These are phyloP conservation scores for Yarrowia alimentaria DNA, from an alignment of 805 yeast species.

Conservation along the genomic window DNA sequence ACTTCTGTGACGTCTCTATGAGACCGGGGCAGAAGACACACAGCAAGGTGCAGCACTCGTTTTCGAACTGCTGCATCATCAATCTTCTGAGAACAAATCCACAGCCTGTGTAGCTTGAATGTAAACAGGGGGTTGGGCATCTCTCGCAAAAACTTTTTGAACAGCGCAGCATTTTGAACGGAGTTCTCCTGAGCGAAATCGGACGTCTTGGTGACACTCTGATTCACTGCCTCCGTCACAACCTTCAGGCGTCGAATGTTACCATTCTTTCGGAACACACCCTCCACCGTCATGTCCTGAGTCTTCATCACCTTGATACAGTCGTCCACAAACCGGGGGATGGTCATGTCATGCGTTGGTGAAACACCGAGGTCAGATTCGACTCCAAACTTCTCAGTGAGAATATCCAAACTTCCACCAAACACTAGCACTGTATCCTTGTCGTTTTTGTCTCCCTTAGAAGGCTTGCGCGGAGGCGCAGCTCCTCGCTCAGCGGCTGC, in stretches of 20 bases:
- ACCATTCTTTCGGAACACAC: conserved; percentile 94
- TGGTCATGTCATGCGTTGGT: conserved; percentile 64
- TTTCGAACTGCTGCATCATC: conserved; percentile 49
- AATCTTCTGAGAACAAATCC: conserved; percentile 55
- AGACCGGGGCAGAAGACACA: conserved; percentile 74
- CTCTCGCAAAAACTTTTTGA: conserved; percentile 88
- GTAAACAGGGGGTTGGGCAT: conserved; percentile 90
- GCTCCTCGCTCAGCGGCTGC: conserved; percentile 7
- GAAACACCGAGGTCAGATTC: conserved; percentile 85
- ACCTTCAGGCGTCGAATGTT: conserved; percentile 79
- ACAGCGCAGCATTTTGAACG: conserved; percentile 86
- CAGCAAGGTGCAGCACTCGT: conserved; percentile 58
- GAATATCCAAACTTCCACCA: conserved; percentile 68
- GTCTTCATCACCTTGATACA: conserved; percentile 76
- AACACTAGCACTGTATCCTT: conserved; percentile 51
- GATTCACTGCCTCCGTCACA: conserved; percentile 69
- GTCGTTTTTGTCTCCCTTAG: conserved; percentile 31
- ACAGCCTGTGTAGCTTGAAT: conserved; percentile 66
- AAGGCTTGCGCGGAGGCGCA: conserved; percentile 1
- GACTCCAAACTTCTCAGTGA: conserved; percentile 70
- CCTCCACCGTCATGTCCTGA: conserved; percentile 92
- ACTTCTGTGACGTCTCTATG: conserved; percentile 88
- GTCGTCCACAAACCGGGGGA: conserved; percentile 87
- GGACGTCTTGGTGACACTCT: conserved; percentile 67
- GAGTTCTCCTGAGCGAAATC: conserved; percentile 74